Evolutionary conservation across 371 early-diverging fungal species (phyloP).

Genomic region (Mortierella sp.): DNA sequence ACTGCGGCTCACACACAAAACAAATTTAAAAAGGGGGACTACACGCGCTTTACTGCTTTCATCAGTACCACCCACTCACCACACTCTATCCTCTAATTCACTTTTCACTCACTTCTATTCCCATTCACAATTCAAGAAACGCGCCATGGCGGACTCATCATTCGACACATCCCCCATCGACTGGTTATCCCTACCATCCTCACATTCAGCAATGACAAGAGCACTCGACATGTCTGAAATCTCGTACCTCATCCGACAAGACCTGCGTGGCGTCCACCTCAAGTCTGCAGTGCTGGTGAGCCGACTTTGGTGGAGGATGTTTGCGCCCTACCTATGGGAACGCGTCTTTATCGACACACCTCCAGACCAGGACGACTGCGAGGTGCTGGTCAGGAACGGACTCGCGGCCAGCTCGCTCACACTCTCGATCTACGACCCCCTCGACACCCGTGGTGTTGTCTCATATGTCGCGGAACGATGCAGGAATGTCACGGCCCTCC

Average conservation of each 20-base stretch:
- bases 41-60: neutral
- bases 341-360: constrained; percentile 32
- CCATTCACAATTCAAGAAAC: neutral
- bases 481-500: constrained; percentile 14
- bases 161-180: neutral
- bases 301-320: constrained; percentile 29
- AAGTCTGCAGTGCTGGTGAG: constrained; percentile 26
- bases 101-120: neutral
- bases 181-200: neutral
- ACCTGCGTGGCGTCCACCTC: constrained; percentile 27
- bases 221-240: constrained; percentile 28
- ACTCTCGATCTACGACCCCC: constrained; percentile 24
- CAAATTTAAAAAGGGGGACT: too few species aligned
- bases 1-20: too few species aligned
- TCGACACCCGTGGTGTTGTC: constrained; percentile 14
- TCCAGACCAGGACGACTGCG: constrained; percentile 20
- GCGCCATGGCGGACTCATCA: neutral
- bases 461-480: constrained; percentile 27
- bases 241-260: constrained; percentile 21
- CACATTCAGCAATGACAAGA: constrained; percentile 14
- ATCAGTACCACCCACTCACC: neutral
- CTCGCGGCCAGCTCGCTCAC: constrained; percentile 26
- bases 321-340: constrained; percentile 42
- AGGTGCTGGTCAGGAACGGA: constrained; percentile 27
- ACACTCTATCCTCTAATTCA: neutral